Evolutionary conservation across 2,329 filamentous ascomycete species (phyloP).

Genomic region (Aspergillus glaucus): DNA sequence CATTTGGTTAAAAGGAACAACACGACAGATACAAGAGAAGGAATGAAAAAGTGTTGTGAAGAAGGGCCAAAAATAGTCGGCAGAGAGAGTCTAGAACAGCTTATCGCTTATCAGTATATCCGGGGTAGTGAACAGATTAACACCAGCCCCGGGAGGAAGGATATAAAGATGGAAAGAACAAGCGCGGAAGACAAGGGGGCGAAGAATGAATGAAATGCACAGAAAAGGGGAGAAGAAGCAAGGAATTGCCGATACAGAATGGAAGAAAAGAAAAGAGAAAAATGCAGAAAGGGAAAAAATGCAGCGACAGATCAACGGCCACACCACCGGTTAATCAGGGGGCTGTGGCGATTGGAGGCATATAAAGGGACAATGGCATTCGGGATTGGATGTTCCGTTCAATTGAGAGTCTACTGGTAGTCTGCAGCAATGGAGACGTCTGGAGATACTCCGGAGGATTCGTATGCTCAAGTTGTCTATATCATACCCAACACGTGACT

Average conservation of each 20-base stretch:
- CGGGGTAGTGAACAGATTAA: neutral
- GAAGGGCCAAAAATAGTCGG: slow-evolving; percentile 1
- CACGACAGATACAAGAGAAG: neutral
- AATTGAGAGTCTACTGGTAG: too few relatives aligned
- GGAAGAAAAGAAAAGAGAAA: slow-evolving; percentile 5
- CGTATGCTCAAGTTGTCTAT: neutral
- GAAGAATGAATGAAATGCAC: neutral
- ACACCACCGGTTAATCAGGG: slow-evolving; percentile 2
- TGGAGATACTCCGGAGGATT: too few relatives aligned
- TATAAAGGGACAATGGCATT: too few relatives aligned
- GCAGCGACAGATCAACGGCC: slow-evolving; percentile 1
- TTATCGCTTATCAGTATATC: slow-evolving; percentile 1
- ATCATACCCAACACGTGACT: neutral
- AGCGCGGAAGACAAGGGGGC: neutral
- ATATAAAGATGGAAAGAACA: neutral
- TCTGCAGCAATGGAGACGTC: too few relatives aligned
- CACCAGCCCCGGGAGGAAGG: neutral
- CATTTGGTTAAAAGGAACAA: neutral
- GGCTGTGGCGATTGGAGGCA: neutral
- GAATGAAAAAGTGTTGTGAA: slow-evolving; percentile 3
- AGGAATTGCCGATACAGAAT: slow-evolving; percentile 2
- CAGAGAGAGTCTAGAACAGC: neutral
- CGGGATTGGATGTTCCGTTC: too few relatives aligned
- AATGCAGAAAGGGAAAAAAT: slow-evolving; percentile 2
- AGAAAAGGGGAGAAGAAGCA: slow-evolving; percentile 2